These are phyloP conservation scores for Yarrowia deformans DNA, from an alignment of 805 yeast genomes.

Conservation along the genomic window DNA sequence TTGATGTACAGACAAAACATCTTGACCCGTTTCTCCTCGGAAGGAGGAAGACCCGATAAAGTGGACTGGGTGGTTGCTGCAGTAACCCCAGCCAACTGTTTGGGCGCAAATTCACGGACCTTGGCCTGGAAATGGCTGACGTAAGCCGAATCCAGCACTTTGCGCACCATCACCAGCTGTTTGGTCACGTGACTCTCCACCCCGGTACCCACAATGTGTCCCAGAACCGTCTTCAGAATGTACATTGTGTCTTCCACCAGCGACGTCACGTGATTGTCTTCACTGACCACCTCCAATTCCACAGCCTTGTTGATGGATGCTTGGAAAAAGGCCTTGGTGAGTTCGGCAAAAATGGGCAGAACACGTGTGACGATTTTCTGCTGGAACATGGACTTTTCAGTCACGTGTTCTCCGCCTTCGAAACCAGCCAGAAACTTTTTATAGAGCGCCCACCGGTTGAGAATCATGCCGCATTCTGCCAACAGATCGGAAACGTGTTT, in stretches of 20 bases:
- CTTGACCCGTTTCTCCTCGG: constrained; percentile 59
- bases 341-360: constrained; percentile 67
- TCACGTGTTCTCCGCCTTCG: constrained; percentile 53
- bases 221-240: constrained; percentile 70
- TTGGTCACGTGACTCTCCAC: constrained; percentile 62
- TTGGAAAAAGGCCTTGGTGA: constrained; percentile 71
- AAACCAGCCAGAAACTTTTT: constrained; percentile 61
- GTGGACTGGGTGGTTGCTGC: constrained; percentile 42
- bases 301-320: constrained; percentile 84
- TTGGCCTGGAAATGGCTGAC: constrained; percentile 62
- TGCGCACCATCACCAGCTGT: neutral
- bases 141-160: constrained; percentile 67
- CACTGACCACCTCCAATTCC: constrained; percentile 79
- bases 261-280: constrained; percentile 70
- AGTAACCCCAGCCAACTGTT: constrained; percentile 43
- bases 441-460: constrained; percentile 75
- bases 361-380: constrained; percentile 61
- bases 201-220: constrained; percentile 75
- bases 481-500: constrained; percentile 70
- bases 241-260: constrained; percentile 85
- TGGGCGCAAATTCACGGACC: constrained; percentile 56
- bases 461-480: constrained; percentile 74
- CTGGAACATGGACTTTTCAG: constrained; percentile 62
- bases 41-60: constrained; percentile 44
- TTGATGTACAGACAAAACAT: constrained; percentile 73